These are phyloP conservation scores for Didymella keratinophila DNA, from an alignment of 2,329 filamentous ascomycete species.

Conservation along the genomic window DNA sequence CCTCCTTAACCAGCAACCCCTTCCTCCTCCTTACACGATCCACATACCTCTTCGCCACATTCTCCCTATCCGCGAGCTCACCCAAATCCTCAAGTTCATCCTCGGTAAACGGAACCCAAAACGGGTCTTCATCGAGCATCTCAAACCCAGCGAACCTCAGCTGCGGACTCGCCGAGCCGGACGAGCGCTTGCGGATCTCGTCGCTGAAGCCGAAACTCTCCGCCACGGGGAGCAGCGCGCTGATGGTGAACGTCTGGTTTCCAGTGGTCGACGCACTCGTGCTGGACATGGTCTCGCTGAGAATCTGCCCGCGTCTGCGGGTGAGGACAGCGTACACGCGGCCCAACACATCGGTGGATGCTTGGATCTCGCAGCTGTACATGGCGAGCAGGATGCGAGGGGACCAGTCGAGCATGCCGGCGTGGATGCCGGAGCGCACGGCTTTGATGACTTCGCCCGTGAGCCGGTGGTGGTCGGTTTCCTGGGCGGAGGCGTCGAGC, in stretches of 20 bases:
- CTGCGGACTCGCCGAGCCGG: constrained; percentile 89
- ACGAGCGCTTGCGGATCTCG: constrained; percentile 94
- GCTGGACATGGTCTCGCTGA: constrained; percentile 76
- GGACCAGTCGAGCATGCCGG: constrained; percentile 94
- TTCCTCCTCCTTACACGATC: constrained; percentile 87
- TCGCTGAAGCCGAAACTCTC: constrained; percentile 96
- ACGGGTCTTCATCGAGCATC: constrained; percentile 92
- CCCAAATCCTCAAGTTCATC: constrained; percentile 96
- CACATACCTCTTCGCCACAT: constrained; percentile 96
- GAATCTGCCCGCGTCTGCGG: constrained; percentile 84
- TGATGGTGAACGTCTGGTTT: constrained; percentile 94
- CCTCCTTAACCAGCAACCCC: constrained; percentile 81
- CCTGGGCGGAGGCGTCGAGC: constrained; percentile 62
- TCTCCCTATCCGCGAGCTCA: constrained; percentile 91
- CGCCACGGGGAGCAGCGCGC: constrained; percentile 85
- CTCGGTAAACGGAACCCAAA: constrained; percentile 96
- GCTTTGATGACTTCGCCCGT: constrained; percentile 94
- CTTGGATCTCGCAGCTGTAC: constrained; percentile 98
- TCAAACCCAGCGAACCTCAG: constrained; percentile 93
- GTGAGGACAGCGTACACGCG: constrained; percentile 98
- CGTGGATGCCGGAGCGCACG: constrained; percentile 80
- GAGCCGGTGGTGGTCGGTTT: constrained; percentile 75
- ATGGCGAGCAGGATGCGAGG: constrained; percentile 94
- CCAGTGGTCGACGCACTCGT: constrained; percentile 81
- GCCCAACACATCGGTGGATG: constrained; percentile 91